These are phyloP conservation scores for Magnusiomyces tetraspermus DNA, from an alignment of 1,139 yeast species.

Conservation along the genomic window DNA sequence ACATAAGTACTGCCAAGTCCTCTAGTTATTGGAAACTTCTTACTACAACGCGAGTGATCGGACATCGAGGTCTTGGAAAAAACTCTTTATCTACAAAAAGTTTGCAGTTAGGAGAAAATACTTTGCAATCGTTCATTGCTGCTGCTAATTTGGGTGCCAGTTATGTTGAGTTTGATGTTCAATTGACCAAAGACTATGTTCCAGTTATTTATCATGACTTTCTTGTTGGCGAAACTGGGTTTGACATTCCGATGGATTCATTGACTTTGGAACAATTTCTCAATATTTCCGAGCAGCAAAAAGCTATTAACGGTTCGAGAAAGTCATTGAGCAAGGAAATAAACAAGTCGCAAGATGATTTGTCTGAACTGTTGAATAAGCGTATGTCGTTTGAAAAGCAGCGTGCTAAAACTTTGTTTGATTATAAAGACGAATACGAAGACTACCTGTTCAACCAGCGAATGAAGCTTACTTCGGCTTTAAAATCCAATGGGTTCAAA, in stretches of 20 bases:
- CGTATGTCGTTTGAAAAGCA: slow-evolving; percentile 9
- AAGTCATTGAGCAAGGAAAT: not conserved
- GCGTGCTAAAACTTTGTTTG: slow-evolving; percentile 23
- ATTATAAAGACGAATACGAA: slow-evolving; percentile 19
- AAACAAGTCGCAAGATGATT: not conserved
- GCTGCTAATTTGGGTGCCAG: slow-evolving; percentile 91
- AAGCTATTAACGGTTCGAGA: slow-evolving; percentile 2
- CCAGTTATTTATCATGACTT: slow-evolving; percentile 96
- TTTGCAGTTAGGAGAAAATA: slow-evolving; percentile 89
- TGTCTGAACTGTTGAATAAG: slow-evolving; percentile 9
- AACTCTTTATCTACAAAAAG: slow-evolving; percentile 59
- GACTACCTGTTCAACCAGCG: slow-evolving; percentile 42
- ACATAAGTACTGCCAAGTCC: slow-evolving; percentile 57
- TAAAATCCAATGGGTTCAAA: slow-evolving; percentile 77
- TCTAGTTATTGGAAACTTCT: slow-evolving; percentile 90
- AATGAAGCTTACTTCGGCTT: slow-evolving; percentile 80
- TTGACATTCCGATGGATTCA: slow-evolving; percentile 92
- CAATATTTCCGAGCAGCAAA: slow-evolving; percentile 30
- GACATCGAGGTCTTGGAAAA: slow-evolving; percentile 94
- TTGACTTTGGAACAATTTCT: slow-evolving; percentile 84
- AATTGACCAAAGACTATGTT: slow-evolving; percentile 81
- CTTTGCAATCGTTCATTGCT: slow-evolving; percentile 89
- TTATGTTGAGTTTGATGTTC: slow-evolving; percentile 81
- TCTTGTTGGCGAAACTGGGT: slow-evolving; percentile 90
- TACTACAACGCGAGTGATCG: slow-evolving; percentile 84